Base-by-base conservation (phyloP, 2,329 filamentous ascomycete genomes). In the Rutstroemia sp. region DNA sequence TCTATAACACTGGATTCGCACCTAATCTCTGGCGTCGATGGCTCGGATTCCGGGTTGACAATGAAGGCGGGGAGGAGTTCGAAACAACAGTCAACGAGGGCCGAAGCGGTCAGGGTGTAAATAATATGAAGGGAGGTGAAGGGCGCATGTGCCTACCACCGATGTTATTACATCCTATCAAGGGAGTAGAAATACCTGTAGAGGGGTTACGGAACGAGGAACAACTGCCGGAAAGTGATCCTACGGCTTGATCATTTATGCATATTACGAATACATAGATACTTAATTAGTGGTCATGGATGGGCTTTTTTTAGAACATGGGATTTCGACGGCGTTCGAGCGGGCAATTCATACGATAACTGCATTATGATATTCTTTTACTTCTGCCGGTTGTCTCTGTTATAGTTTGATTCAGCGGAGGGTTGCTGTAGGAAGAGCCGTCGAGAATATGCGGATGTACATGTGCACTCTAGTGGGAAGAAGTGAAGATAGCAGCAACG, bases 101-200 rank as follows among this genome's bases (percentile, higher is more conserved):
- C 23, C 73, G 70, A 39, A 62, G 51, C 56, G 67, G 67, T 14
- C 61, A 57, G 63, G 72, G 66, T 63, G 72, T 64, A 49, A 67
- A 60, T 54, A 66, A 59, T 61, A 86, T 83, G 79, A 78, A 76
- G 50, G 81, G 84, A 49, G 85, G 86, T 16, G 88, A 92, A 71
- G 90, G 90, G 10, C 80, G 91, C 58, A 95, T 96, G 90, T 96
- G 92, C 73, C 74, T 96, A 42, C 90, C 91, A 7, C 89, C 88
- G 0, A 92, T 96, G 86, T 73, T 96, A 60, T 73, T 96, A 61
- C 92, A 96, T 77, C 92, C 92, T 0, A 80, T 96, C 53, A 96
- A 96, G 76, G 80, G 82, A 53, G 79, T 92, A 5, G 82, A 86
- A 57, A 65, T 86, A 34, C 65, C 68, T 0, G 64, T 70, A 6